A percentile compares a stretch with the other conserved stretches of the same genome.
Evolutionary conservation across 768 basidiomycete genomes (phyloP).

Genomic region (Suillus placidus): DNA sequence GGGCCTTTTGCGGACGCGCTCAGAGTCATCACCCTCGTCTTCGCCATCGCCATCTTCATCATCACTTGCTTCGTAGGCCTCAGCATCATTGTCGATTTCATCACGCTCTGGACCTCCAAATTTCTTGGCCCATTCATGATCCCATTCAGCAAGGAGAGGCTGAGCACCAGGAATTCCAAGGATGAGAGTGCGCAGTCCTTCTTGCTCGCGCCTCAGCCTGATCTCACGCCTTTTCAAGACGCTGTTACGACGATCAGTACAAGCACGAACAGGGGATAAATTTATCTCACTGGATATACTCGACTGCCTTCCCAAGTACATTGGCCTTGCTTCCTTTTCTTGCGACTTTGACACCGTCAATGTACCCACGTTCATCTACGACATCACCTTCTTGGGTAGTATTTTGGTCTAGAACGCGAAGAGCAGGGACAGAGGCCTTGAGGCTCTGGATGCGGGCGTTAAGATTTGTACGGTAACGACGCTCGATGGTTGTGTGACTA

Average conservation of each 20-base stretch:
- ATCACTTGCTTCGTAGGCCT: conserved; percentile 38
- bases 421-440: conserved; percentile 79
- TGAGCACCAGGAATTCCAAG: conserved; percentile 74
- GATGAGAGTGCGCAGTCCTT: conserved; percentile 70
- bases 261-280: not conserved
- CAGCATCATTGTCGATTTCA: conserved; percentile 60
- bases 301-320: conserved; percentile 86
- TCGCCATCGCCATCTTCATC: conserved; percentile 46
- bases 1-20: conserved; percentile 63
- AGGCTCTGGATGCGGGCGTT: conserved; percentile 84
- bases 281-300: conserved; percentile 70
- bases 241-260: conserved; percentile 35
- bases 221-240: conserved; percentile 80
- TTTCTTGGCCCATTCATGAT: conserved; percentile 67
- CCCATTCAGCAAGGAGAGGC: conserved; percentile 73
- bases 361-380: conserved; percentile 83
- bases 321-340: conserved; percentile 91
- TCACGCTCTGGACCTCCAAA: conserved; percentile 83
- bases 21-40: conserved; percentile 42
- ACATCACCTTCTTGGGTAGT: conserved; percentile 45
- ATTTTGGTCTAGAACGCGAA: conserved; percentile 72
- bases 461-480: conserved; percentile 85
- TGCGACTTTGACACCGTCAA: conserved; percentile 91
- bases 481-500: conserved; percentile 87
- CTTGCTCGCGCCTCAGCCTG: conserved; percentile 73